Evolutionary conservation across 495 filamentous ascomycete genomes (phyloP).

Genomic region (Podospora sp.): DNA sequence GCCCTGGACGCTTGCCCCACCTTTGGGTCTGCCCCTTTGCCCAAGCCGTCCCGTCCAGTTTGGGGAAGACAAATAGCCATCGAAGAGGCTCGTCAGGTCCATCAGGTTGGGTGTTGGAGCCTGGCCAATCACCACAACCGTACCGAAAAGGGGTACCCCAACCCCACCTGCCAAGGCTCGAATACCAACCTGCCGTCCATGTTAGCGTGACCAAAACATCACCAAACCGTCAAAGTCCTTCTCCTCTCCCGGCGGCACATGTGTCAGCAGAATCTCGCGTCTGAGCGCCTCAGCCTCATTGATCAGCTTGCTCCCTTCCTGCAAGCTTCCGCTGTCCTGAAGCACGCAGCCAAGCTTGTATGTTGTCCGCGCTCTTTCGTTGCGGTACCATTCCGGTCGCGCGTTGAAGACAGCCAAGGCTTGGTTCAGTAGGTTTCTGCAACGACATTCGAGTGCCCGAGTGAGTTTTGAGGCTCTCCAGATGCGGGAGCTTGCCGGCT

Average conservation of each 20-base stretch:
- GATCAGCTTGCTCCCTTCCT: not conserved
- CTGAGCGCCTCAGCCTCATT: constrained; percentile 9
- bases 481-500: too few relatives aligned
- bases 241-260: constrained; percentile 10
- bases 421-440: constrained; percentile 1
- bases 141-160: not conserved
- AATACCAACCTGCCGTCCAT: too few relatives aligned
- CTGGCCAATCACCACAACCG: too few relatives aligned
- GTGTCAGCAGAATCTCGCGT: not conserved
- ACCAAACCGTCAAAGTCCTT: not conserved
- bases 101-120: too few relatives aligned
- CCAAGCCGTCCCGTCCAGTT: too few relatives aligned
- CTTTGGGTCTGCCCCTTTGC: too few relatives aligned
- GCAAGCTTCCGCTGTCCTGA: not conserved
- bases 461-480: too few relatives aligned
- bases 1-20: too few relatives aligned
- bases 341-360: constrained; percentile 10
- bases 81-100: too few relatives aligned
- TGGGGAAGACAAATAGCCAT: too few relatives aligned
- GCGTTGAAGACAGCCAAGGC: not conserved
- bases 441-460: too few relatives aligned
- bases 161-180: not conserved
- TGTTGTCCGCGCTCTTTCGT: constrained; percentile 2
- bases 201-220: constrained; percentile 7
- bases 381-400: constrained; percentile 3